Evolutionary conservation across 1,284 basidiomycete genomes (phyloP), one percentile per base, ranked within the genome.

Genomic region (Rhodotorula sp.): DNA sequence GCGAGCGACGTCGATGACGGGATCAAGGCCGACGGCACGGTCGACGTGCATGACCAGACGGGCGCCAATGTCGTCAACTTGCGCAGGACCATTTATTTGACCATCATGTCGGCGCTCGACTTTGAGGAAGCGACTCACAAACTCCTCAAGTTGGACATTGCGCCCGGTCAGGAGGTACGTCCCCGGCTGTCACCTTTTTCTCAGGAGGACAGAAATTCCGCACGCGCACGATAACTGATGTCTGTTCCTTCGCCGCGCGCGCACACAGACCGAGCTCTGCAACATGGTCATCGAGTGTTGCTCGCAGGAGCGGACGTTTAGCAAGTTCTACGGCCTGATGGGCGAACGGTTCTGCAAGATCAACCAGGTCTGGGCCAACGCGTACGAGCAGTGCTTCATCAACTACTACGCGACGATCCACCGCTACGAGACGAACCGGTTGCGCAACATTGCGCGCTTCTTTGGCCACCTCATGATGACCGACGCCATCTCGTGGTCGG

Each of bases 221-320:
- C 23, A 31, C 26, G 26, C 18, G 3, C 19, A 45, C 4, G n/a
- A 23, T n/a, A 14, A 43, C 50, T 49, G 47, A 15, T 3, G 34
- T 15, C 16, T 28, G n/a, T n/a, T 31, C 23, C 26, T 55, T 59
- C n/a, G 50, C 50, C 23, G 14, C 16, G 4, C 18, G 7, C 18
- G 1, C 26, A 95, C 90, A 91, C 93, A 95, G 91, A 91, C 93
- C 78, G 95, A 98, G 82, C 83, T 99, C 64, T 89, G 92, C 82
- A 98, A 99, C 85, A 99, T 99, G 95, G 87, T 99, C 71, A 90
- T 99, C 81, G 95, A 99, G 80, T 99, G 95, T 89, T 99, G 95
- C 81, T 99, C 95, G 4, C 95, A 99, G 84, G 95, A 99, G 81
- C 90, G 95, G 7, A 95, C 95, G 0, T 99, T 97, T 81, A 91